phyloP scores from a whole-genome alignment of 495 filamentous ascomycete species.

The Daldinia loculata region DNA sequence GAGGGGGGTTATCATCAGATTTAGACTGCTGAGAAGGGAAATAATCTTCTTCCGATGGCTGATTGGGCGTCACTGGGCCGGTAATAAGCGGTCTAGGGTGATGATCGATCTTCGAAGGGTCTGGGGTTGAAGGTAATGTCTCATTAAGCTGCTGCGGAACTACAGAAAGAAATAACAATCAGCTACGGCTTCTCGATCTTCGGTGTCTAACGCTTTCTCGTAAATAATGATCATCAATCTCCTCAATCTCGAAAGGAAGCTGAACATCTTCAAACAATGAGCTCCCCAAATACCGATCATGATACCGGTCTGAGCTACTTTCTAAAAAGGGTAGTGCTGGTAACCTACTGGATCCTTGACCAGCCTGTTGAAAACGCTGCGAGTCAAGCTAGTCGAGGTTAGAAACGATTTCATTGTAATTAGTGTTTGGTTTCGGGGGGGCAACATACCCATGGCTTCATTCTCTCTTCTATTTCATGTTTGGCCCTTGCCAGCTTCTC shows the following conservation, averaged over 20 bases:
- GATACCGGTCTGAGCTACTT: constrained; percentile 32
- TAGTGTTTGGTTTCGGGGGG: background rate
- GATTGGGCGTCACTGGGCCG: constrained; percentile 34
- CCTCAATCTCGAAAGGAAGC: constrained; percentile 48
- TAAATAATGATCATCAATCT: constrained; percentile 41
- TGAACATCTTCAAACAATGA: constrained; percentile 41
- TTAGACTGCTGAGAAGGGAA: constrained; percentile 45
- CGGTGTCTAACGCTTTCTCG: constrained; percentile 41
- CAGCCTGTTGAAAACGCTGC: constrained; percentile 39
- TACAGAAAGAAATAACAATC: constrained; percentile 47
- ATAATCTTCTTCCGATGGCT: constrained; percentile 43
- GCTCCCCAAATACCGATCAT: constrained; percentile 42
- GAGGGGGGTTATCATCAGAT: constrained; percentile 37
- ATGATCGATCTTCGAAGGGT: constrained; percentile 41
- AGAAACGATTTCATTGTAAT: constrained; percentile 6
- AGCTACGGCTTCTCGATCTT: constrained; percentile 44
- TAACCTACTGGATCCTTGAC: constrained; percentile 46
- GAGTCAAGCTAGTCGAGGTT: constrained; percentile 37
- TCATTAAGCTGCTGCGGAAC: constrained; percentile 51
- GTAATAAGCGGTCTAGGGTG: constrained; percentile 45
- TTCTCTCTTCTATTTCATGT: constrained; percentile 54
- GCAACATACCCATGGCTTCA: constrained; percentile 52
- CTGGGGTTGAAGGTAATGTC: constrained; percentile 45
- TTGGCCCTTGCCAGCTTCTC: constrained; percentile 56
- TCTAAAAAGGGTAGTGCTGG: constrained; percentile 42